These are phyloP conservation scores for Sarcodon sp. DNA, from an alignment of 768 basidiomycete species.

Conservation along the genomic window DNA sequence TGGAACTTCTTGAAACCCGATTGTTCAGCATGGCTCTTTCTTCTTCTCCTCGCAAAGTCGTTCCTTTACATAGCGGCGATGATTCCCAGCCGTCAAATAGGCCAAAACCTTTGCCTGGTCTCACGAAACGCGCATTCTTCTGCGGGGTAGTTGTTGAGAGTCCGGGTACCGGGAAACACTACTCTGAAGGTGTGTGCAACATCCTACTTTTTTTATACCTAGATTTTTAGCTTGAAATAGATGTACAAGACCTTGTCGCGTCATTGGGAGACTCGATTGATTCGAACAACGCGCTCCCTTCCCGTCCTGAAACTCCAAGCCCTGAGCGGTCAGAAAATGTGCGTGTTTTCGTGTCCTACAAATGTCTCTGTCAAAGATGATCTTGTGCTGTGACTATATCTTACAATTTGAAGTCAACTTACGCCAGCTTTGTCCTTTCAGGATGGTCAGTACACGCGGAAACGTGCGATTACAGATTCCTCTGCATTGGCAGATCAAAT, in stretches of 20 bases:
- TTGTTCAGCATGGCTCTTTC: constrained; percentile 43
- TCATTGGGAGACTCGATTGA: constrained; percentile 65
- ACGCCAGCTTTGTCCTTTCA: not conserved
- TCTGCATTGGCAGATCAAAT: constrained; percentile 62
- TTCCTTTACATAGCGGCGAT: constrained; percentile 63
- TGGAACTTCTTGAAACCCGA: not conserved
- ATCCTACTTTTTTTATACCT: not conserved
- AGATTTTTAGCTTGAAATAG: constrained; percentile 21
- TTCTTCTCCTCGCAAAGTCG: constrained; percentile 58
- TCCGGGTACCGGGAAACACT: constrained; percentile 53
- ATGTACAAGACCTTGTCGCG: constrained; percentile 67
- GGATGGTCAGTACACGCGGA: constrained; percentile 21
- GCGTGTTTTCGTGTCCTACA: constrained; percentile 3
- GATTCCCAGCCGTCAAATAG: constrained; percentile 31
- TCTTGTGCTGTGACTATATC: not conserved
- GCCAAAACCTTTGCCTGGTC: constrained; percentile 21
- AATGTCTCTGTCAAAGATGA: not conserved
- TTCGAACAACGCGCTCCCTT: constrained; percentile 28
- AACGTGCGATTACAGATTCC: constrained; percentile 51
- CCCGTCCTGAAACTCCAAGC: constrained; percentile 22
- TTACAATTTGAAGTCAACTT: not conserved
- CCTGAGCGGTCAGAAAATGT: constrained; percentile 17
- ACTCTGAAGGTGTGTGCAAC: constrained; percentile 44
- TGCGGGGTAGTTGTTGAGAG: constrained; percentile 86
- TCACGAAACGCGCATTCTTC: constrained; percentile 77